phyloP scores from a whole-genome alignment of 2,329 filamentous ascomycete genomes.

The Colletotrichum graminicola region DNA sequence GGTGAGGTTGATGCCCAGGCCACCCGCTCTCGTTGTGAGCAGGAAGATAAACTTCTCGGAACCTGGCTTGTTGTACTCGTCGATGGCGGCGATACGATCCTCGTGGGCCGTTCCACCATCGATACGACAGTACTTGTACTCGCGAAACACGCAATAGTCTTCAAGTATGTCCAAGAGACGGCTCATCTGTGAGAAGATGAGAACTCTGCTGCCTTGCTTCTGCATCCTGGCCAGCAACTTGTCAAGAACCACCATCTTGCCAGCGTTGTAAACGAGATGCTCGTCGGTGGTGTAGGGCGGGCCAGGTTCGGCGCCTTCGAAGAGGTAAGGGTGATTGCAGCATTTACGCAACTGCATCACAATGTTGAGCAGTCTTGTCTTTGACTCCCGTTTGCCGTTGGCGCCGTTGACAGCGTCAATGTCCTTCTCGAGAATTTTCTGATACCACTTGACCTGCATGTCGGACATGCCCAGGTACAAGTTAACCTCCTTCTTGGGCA shows the following conservation, averaged over 20 bases:
- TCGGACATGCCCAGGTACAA: conserved; percentile 98
- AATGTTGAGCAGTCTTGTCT: conserved; percentile 96
- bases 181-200: conserved; percentile 99
- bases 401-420: conserved; percentile 99
- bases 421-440: conserved; percentile 98
- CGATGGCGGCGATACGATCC: conserved; percentile 96
- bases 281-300: conserved; percentile 98
- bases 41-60: conserved; percentile 98
- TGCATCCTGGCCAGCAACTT: conserved; percentile 88
- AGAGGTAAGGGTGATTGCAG: conserved; percentile 98
- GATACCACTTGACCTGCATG: conserved; percentile 99
- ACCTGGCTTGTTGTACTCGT: conserved; percentile 96
- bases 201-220: conserved; percentile 89
- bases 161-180: conserved; percentile 96
- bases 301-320: conserved; percentile 96
- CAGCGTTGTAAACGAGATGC: conserved; percentile 91
- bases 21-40: conserved; percentile 94
- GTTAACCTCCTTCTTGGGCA: conserved; percentile 98
- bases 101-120: conserved; percentile 97
- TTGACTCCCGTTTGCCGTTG: conserved; percentile 95
- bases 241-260: conserved; percentile 98
- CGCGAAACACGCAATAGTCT: conserved; percentile 96
- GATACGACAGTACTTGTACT: conserved; percentile 96
- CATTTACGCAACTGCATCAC: conserved; percentile 99
- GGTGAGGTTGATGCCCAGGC: conserved; percentile 96